phyloP scores from a whole-genome alignment of 2,329 filamentous ascomycete genomes.

The Tolypocladium tundrense region DNA sequence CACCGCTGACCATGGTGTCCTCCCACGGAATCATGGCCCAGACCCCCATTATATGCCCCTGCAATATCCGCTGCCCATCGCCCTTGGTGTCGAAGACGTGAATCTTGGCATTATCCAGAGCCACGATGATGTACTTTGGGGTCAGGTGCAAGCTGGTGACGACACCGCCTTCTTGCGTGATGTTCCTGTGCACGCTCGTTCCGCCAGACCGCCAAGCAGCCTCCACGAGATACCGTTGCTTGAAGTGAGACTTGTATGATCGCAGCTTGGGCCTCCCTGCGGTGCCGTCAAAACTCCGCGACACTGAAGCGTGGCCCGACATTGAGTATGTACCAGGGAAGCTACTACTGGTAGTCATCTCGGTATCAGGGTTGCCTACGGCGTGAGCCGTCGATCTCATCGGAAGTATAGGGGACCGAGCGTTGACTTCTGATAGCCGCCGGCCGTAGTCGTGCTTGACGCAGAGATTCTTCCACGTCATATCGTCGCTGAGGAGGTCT shows the following conservation, averaged over 20 bases:
- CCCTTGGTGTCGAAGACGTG: slow-evolving; percentile 95
- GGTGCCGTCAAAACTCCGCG: slow-evolving; percentile 47
- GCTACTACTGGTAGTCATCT: slow-evolving; percentile 26
- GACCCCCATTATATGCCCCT: slow-evolving; percentile 97
- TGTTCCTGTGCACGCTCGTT: slow-evolving; percentile 71
- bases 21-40: slow-evolving; percentile 99
- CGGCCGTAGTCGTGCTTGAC: slow-evolving; percentile 85
- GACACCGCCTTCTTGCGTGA: slow-evolving; percentile 92
- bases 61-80: slow-evolving; percentile 75
- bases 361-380: slow-evolving; percentile 24
- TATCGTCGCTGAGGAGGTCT: slow-evolving; percentile 87
- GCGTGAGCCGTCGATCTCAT: slow-evolving; percentile 17
- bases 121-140: slow-evolving; percentile 92
- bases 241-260: slow-evolving; percentile 95
- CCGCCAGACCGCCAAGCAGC: slow-evolving; percentile 93
- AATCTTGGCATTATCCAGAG: slow-evolving; percentile 95
- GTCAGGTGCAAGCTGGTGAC: slow-evolving; percentile 94
- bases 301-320: slow-evolving; percentile 23
- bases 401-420: slow-evolving; percentile 18
- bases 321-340: slow-evolving; percentile 34
- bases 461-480: slow-evolving; percentile 96
- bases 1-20: slow-evolving; percentile 87
- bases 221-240: slow-evolving; percentile 93
- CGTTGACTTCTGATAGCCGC: slow-evolving; percentile 41
- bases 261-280: slow-evolving; percentile 51